phyloP scores from a whole-genome alignment of 208 protist genomes.

The Wallacemonas rigidus region DNA sequence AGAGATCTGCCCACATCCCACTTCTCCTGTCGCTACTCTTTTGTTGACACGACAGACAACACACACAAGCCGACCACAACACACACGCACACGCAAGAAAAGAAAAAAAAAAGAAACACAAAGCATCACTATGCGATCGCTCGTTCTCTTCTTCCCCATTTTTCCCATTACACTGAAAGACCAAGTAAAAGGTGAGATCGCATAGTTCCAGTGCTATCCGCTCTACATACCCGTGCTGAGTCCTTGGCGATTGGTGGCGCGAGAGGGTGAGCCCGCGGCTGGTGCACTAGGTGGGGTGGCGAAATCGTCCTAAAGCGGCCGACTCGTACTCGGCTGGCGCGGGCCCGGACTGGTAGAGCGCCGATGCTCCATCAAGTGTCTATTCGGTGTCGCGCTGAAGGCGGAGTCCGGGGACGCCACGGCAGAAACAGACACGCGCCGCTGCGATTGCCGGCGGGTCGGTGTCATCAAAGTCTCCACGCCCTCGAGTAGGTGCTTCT shows the following conservation, averaged over 20 bases:
- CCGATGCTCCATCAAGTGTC: conserved; percentile 4
- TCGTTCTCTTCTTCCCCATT: no score
- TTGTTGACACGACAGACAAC: background rate
- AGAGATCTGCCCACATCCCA: background rate
- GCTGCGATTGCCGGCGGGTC: background rate
- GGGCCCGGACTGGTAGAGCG: conserved; percentile 4
- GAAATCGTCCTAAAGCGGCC: background rate
- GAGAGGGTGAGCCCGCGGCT: background rate
- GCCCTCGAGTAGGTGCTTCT: conserved; percentile 20
- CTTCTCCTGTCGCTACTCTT: background rate
- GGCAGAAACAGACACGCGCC: background rate
- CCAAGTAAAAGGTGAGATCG: no score
- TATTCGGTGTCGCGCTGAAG: conserved; percentile 18
- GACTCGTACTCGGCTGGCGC: background rate
- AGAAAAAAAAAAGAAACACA: conserved; percentile 9
- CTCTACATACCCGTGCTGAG: background rate
- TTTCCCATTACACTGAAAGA: no score
- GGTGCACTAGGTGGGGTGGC: background rate
- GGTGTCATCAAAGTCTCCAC: conserved; percentile 10
- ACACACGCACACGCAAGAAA: background rate
- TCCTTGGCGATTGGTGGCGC: background rate
- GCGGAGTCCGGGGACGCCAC: conserved; percentile 13
- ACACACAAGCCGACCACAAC: background rate
- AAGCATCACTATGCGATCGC: background rate
- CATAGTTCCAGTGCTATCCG: background rate